Percentiles rank a stretch among this genome's conserved stretches.
Evolutionary conservation across 2,329 filamentous ascomycete genomes (phyloP).

Genomic region (Cladophialophora exuberans): DNA sequence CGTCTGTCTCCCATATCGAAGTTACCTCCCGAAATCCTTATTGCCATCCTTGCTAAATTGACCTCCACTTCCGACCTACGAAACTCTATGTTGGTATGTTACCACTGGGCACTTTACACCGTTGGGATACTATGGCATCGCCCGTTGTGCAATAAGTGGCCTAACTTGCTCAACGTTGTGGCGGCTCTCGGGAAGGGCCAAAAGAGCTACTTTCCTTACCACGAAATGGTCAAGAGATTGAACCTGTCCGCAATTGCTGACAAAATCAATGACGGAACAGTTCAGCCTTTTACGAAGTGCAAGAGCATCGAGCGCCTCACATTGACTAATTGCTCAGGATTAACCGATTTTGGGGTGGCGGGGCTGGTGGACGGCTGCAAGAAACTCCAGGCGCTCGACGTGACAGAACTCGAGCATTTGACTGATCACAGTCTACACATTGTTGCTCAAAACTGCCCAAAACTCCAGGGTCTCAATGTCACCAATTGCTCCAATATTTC

Average conservation of each 20-base stretch:
- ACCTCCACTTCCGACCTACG: slow-evolving; percentile 75
- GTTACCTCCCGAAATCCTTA: slow-evolving; percentile 91
- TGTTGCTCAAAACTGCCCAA: slow-evolving; percentile 78
- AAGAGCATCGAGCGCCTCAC: slow-evolving; percentile 91
- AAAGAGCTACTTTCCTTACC: slow-evolving; percentile 81
- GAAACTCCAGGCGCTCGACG: slow-evolving; percentile 84
- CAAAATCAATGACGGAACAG: slow-evolving; percentile 84
- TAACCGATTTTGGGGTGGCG: slow-evolving; percentile 83
- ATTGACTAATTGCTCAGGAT: slow-evolving; percentile 80
- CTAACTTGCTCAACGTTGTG: slow-evolving; percentile 79
- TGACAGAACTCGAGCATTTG: slow-evolving; percentile 78
- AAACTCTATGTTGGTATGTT: slow-evolving; percentile 91
- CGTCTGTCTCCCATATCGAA: slow-evolving; percentile 79
- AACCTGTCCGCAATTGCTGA: slow-evolving; percentile 81
- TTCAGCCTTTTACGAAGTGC: slow-evolving; percentile 79
- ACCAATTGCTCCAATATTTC: slow-evolving; percentile 83
- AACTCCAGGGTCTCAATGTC: slow-evolving; percentile 90
- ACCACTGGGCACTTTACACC: slow-evolving; percentile 87
- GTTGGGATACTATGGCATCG: slow-evolving; percentile 95
- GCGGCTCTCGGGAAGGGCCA: slow-evolving; percentile 66
- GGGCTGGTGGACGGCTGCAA: slow-evolving; percentile 77
- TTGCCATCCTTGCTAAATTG: slow-evolving; percentile 86
- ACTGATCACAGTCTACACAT: slow-evolving; percentile 78
- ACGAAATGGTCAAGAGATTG: slow-evolving; percentile 85
- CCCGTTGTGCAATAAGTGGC: slow-evolving; percentile 85